Conservation (phyloP, 331 rosid genomes). For the Quercus tomentella region DNA sequence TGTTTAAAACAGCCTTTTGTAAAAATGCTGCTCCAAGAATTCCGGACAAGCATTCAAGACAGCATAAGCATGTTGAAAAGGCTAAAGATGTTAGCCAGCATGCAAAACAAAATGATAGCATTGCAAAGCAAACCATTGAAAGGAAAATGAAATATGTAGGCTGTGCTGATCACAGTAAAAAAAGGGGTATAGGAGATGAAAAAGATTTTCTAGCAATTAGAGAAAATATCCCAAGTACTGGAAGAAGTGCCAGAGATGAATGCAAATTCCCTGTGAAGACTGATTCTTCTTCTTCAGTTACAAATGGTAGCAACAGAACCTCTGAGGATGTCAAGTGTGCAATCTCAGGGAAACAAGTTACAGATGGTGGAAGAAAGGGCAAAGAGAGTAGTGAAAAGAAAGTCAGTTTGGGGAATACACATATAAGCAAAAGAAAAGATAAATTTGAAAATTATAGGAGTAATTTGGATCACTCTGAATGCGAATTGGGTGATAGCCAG, state of each 20-base stretch:
- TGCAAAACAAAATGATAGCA: conserved; percentile 17
- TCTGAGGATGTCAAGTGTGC: conserved; percentile 11
- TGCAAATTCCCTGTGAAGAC: conserved; percentile 17
- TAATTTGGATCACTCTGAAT: conserved; percentile 28
- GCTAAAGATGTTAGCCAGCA: conserved; percentile 27
- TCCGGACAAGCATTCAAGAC: conserved; percentile 24
- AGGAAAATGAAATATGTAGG: conserved; percentile 27
- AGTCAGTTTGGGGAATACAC: conserved; percentile 24
- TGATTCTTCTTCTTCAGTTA: conserved; percentile 25
- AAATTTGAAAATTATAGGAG: conserved; percentile 31
- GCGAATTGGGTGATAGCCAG: conserved; percentile 28
- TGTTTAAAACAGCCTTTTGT: conserved; percentile 38
- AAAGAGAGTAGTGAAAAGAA: conserved; percentile 32
- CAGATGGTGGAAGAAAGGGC: conserved; percentile 30
- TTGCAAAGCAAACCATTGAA: conserved; percentile 30
- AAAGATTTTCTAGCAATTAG: conserved; percentile 21
- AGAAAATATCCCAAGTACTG: conserved; percentile 21
- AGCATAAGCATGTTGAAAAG: conserved; percentile 34
- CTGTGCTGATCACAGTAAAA: conserved; percentile 26
- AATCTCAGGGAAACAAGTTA: conserved; percentile 22
- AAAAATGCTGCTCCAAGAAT: conserved; percentile 22
- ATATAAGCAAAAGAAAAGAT: conserved; percentile 37
- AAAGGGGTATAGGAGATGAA: conserved; percentile 27
- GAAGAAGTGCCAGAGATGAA: conserved; percentile 25
- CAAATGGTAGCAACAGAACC: conserved; percentile 24